A percentile compares a stretch with the other conserved stretches of the same genome.
phyloP scores from a whole-genome alignment of 2,329 filamentous ascomycete genomes.

The Didymella keratinophila region DNA sequence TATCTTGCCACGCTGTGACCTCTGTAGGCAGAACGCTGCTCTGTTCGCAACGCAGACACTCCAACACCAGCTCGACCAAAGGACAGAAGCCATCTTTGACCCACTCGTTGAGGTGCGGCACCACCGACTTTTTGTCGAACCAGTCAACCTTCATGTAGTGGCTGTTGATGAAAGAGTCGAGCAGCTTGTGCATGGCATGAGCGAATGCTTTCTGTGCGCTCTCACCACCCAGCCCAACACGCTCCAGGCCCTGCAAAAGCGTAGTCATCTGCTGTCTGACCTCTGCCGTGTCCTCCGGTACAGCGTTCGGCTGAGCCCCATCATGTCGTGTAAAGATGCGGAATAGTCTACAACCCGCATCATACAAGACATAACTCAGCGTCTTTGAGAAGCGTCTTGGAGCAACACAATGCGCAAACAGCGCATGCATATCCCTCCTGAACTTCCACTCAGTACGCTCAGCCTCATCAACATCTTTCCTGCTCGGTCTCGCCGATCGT shows the following conservation, averaged over 20 bases:
- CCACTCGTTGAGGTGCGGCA: conserved; percentile 70
- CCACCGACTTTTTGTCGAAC: conserved; percentile 61
- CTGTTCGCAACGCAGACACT: conserved; percentile 43
- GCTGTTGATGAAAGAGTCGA: conserved; percentile 68
- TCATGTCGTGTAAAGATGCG: conserved; percentile 46
- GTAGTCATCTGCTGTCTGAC: conserved; percentile 62
- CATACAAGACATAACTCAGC: conserved; percentile 63
- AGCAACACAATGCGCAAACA: conserved; percentile 69
- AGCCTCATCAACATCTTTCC: conserved; percentile 27
- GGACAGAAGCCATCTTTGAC: conserved; percentile 72
- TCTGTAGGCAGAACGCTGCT: conserved; percentile 50
- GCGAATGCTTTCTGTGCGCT: conserved; percentile 75
- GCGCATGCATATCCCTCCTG: conserved; percentile 67
- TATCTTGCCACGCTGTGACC: conserved; percentile 74
- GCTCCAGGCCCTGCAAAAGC: conserved; percentile 66
- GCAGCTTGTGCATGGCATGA: conserved; percentile 71
- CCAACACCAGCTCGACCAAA: conserved; percentile 69
- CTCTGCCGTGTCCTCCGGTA: conserved; percentile 30
- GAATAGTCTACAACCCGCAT: conserved; percentile 60
- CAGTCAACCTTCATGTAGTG: conserved; percentile 71
- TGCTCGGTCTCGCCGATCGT: conserved; percentile 51
- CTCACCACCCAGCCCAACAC: conserved; percentile 73
- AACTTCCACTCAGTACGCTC: conserved; percentile 57
- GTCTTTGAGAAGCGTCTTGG: conserved; percentile 61
- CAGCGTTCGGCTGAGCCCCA: conserved; percentile 27